A percentile compares a stretch with the other conserved stretches of the same genome.
Evolutionary conservation across 2,329 filamentous ascomycete species (phyloP).

Genomic region (Ploettnerulaceae sp.): DNA sequence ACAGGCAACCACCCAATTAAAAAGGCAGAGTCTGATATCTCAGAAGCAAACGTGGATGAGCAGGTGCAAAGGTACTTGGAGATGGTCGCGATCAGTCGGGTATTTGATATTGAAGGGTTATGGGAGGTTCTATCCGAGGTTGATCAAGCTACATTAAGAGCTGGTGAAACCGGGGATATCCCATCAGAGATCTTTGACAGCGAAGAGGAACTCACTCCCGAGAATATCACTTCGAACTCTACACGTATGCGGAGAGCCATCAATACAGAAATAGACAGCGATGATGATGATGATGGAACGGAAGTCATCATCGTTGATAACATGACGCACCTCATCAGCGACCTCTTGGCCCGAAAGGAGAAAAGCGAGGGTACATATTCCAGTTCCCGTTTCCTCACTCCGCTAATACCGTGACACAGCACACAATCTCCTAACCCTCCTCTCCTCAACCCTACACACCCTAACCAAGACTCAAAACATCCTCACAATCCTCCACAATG

Average conservation of each 20-base stretch:
- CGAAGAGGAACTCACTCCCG: conserved; percentile 13
- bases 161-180: background rate
- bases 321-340: conserved; percentile 46
- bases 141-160: background rate
- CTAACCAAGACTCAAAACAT: conserved; percentile 42
- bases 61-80: conserved; percentile 37
- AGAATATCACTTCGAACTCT: no score
- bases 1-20: conserved; percentile 11
- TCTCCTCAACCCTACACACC: conserved; percentile 43
- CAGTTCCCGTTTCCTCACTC: background rate
- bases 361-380: conserved; percentile 35
- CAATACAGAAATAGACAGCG: no score
- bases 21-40: background rate
- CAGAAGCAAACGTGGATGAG: conserved; percentile 10
- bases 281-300: conserved; percentile 11
- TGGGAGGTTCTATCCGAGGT: conserved; percentile 53
- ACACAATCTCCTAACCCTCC: conserved; percentile 44
- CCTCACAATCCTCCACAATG: conserved; percentile 52
- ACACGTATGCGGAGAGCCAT: no score
- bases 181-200: conserved; percentile 18
- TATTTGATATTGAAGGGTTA: conserved; percentile 56
- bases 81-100: conserved; percentile 48
- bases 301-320: conserved; percentile 52
- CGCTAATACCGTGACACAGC: conserved; percentile 32
- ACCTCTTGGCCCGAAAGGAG: conserved; percentile 46